phyloP scores from a whole-genome alignment of 495 filamentous ascomycete species.

The Penicillium psychrofluorescens region DNA sequence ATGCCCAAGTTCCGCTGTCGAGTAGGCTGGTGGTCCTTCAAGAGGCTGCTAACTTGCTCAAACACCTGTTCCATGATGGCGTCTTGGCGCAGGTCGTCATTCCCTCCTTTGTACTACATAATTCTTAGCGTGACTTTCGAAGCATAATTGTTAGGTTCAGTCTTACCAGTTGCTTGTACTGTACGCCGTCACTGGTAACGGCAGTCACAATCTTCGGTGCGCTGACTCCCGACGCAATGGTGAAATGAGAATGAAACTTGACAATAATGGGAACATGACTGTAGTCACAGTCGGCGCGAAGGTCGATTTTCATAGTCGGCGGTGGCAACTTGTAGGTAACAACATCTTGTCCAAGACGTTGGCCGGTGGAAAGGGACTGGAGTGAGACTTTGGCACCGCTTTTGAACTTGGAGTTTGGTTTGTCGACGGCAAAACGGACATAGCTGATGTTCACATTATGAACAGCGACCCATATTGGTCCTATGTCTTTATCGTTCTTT shows the following conservation, averaged over 20 bases:
- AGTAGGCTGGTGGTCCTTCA: constrained; percentile 77
- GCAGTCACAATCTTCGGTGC: constrained; percentile 86
- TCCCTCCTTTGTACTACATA: constrained; percentile 76
- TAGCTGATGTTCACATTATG: constrained; percentile 68
- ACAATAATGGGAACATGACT: constrained; percentile 61
- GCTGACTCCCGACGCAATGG: constrained; percentile 83
- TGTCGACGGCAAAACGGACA: constrained; percentile 62
- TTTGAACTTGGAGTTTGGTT: constrained; percentile 53
- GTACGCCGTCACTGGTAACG: constrained; percentile 63
- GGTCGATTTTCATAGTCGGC: constrained; percentile 76
- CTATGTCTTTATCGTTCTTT: constrained; percentile 36
- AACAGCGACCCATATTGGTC: constrained; percentile 55
- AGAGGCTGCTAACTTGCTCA: constrained; percentile 82
- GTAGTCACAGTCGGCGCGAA: constrained; percentile 71
- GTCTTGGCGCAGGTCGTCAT: constrained; percentile 95
- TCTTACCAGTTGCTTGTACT: constrained; percentile 77
- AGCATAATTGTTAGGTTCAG: not conserved
- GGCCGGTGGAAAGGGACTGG: constrained; percentile 49
- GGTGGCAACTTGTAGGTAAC: constrained; percentile 66
- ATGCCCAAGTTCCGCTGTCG: constrained; percentile 83
- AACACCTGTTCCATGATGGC: constrained; percentile 99
- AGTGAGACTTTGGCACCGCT: constrained; percentile 56
- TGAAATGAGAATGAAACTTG: constrained; percentile 62
- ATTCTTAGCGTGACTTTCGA: not conserved
- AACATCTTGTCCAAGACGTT: constrained; percentile 47